Conservation (phyloP, 352 stramenopile genomes). For the Globisporangium okanoganense region DNA sequence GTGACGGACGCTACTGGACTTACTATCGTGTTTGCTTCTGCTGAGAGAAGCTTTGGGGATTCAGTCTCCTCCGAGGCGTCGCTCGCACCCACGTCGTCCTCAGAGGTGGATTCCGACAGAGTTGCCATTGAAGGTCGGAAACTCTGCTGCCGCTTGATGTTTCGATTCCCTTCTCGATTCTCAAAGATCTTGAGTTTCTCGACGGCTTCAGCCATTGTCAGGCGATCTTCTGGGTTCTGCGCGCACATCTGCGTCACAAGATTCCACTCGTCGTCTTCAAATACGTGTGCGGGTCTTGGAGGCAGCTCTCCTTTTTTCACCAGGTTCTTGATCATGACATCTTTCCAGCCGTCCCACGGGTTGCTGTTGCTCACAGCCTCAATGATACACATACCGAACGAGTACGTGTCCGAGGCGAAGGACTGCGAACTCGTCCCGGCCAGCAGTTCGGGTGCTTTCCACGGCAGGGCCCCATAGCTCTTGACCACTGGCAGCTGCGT, state of each 20-base stretch:
- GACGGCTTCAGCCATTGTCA: neutral
- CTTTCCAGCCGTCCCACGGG: conserved; percentile 1
- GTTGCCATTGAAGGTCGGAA: neutral
- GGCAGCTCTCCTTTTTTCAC: neutral
- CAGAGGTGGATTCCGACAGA: neutral
- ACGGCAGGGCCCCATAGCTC: neutral
- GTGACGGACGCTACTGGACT: neutral
- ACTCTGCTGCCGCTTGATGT: neutral
- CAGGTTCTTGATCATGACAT: neutral
- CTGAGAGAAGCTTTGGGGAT: neutral
- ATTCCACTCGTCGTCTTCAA: neutral
- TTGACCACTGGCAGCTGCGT: neutral
- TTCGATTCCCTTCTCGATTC: no score
- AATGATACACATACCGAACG: conserved; percentile 5
- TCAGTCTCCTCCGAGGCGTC: no score
- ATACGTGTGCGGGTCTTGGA: neutral
- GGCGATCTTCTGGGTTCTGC: neutral
- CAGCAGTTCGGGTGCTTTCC: neutral
- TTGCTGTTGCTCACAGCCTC: neutral
- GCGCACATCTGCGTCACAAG: neutral
- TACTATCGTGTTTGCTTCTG: neutral
- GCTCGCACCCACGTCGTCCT: neutral
- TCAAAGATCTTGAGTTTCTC: neutral
- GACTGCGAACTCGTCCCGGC: neutral
- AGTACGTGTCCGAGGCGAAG: conserved; percentile 2